A percentile compares a stretch with the other conserved stretches of the same genome.
Conservation (phyloP, 768 basidiomycete genomes). For the Asterophora parasitica region DNA sequence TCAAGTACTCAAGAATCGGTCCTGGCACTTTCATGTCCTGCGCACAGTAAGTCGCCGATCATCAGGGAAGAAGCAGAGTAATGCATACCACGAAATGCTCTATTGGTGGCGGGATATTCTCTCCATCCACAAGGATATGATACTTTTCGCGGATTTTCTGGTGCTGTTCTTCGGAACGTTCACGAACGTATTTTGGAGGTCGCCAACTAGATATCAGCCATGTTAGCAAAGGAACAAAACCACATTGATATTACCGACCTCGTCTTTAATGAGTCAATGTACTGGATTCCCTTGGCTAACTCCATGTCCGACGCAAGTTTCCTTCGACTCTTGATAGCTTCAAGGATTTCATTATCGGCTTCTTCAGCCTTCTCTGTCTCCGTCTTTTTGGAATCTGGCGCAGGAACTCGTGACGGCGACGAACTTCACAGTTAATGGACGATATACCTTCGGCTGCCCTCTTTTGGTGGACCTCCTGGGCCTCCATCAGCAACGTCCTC, state of each 20-base stretch:
- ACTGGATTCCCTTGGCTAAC: conserved; percentile 87
- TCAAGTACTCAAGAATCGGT: conserved; percentile 76
- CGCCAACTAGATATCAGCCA: conserved; percentile 60
- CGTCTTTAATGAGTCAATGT: conserved; percentile 79
- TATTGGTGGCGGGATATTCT: conserved; percentile 91
- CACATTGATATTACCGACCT: conserved; percentile 43
- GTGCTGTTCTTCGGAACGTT: conserved; percentile 64
- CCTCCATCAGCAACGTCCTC: conserved; percentile 84
- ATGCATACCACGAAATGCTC: conserved; percentile 69
- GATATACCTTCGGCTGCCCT: conserved; percentile 75
- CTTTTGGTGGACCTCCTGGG: conserved; percentile 87
- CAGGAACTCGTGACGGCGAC: not conserved
- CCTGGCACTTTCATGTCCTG: conserved; percentile 99
- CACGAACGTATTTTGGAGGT: conserved; percentile 79
- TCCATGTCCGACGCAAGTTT: conserved; percentile 93
- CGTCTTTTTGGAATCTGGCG: conserved; percentile 77
- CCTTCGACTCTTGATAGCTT: conserved; percentile 84
- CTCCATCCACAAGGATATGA: conserved; percentile 94
- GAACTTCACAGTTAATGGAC: not conserved
- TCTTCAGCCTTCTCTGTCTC: conserved; percentile 83
- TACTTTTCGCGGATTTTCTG: conserved; percentile 79
- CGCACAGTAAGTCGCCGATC: not conserved
- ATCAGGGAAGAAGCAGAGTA: conserved; percentile 5
- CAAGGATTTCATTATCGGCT: conserved; percentile 85
- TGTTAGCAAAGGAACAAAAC: not conserved